Evolutionary conservation across 345 rosid genomes (phyloP).

Genomic region (Citrus reticulata): DNA sequence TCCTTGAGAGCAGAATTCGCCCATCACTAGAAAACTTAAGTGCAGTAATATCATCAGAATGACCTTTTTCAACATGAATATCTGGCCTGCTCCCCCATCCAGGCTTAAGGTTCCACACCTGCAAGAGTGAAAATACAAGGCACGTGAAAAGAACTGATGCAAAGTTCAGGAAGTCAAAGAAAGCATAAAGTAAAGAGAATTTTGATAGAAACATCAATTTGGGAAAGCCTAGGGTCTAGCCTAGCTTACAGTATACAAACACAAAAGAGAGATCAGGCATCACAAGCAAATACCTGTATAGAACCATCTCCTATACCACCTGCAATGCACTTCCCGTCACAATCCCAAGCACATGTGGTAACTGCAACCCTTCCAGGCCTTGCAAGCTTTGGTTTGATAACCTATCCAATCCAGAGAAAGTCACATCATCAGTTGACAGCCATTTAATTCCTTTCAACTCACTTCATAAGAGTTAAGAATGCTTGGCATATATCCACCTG

Average conservation of each 20-base stretch:
- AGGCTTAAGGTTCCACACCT: constrained; percentile 93
- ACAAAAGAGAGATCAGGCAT: not conserved
- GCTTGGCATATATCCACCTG: not conserved
- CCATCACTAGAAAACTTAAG: constrained; percentile 93
- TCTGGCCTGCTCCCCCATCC: constrained; percentile 99
- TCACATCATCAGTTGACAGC: constrained; percentile 8
- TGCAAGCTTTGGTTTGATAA: constrained; percentile 95
- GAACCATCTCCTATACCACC: constrained; percentile 97
- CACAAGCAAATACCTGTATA: constrained; percentile 61
- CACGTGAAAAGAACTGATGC: not conserved
- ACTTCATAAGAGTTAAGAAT: not conserved
- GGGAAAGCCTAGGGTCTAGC: not conserved
- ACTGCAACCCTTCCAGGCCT: constrained; percentile 97
- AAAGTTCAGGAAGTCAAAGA: not conserved
- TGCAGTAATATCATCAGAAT: constrained; percentile 85
- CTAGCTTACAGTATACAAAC: not conserved
- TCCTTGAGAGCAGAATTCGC: constrained; percentile 68
- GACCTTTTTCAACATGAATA: constrained; percentile 67
- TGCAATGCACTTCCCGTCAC: constrained; percentile 85
- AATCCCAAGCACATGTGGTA: constrained; percentile 92
- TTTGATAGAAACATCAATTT: not conserved
- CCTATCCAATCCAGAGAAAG: constrained; percentile 42
- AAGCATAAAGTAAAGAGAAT: not conserved
- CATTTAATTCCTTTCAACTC: not conserved
- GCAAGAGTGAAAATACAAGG: constrained; percentile 13